These are phyloP conservation scores for Zea luxurians DNA, from an alignment of 176 grass and related monocot species.

Conservation along the genomic window DNA sequence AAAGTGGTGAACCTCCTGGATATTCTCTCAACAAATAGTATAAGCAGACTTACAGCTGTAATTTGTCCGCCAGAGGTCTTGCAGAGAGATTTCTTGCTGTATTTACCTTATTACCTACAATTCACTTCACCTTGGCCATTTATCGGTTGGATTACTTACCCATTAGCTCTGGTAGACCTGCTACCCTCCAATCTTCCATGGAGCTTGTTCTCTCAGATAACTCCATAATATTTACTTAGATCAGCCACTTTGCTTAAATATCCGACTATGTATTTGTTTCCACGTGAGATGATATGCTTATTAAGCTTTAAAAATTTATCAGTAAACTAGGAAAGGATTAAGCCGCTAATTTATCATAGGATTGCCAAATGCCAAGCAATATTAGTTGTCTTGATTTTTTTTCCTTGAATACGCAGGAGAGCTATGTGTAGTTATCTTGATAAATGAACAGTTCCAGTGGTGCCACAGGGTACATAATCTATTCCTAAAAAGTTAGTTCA, in stretches of 20 bases:
- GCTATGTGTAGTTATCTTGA: neutral
- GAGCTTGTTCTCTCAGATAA: neutral
- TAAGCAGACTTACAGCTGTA: too few relatives aligned
- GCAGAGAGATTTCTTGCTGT: neutral
- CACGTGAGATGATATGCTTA: too few relatives aligned
- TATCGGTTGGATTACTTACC: neutral
- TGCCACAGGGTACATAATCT: neutral
- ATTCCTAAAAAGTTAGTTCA: neutral
- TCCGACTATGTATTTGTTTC: too few relatives aligned
- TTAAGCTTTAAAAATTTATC: too few relatives aligned
- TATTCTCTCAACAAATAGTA: too few relatives aligned
- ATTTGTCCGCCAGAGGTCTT: too few relatives aligned
- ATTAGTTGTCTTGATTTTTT: neutral
- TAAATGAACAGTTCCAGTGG: conserved; percentile 1
- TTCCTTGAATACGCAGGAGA: neutral
- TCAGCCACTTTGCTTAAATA: neutral
- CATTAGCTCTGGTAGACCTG: neutral
- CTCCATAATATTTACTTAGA: neutral
- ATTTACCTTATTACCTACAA: neutral
- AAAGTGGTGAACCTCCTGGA: too few relatives aligned
- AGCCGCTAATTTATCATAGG: neutral
- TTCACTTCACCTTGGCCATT: neutral
- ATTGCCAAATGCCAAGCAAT: neutral
- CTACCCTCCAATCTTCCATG: neutral
- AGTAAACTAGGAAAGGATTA: neutral